Conservation (phyloP, 148 eudicot species). For the Gaultheria prostrata region DNA sequence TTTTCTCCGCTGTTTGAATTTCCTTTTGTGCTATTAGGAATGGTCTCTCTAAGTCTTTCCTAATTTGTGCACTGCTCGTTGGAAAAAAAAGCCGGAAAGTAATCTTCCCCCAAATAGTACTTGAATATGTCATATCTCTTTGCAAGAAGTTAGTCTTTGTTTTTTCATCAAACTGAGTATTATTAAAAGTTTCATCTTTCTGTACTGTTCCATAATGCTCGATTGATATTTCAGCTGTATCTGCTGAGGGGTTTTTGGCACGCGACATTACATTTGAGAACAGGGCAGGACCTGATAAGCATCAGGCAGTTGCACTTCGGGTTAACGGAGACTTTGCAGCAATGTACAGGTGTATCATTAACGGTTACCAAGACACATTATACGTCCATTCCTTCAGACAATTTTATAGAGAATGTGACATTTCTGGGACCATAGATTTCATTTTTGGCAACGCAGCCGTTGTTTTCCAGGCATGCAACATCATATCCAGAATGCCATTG, state of each 20-base stretch:
- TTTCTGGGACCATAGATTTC: conserved; percentile 82
- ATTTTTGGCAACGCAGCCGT: conserved; percentile 92
- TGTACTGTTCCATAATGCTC: not conserved
- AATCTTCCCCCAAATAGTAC: not conserved
- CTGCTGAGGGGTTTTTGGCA: conserved; percentile 85
- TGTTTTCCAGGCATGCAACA: conserved; percentile 72
- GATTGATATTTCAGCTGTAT: conserved; percentile 51
- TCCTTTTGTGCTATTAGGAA: not conserved
- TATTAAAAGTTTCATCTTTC: not conserved
- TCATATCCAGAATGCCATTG: conserved; percentile 67
- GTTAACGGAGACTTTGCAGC: conserved; percentile 81
- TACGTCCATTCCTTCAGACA: conserved; percentile 92
- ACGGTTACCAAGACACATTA: conserved; percentile 84
- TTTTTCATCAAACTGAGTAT: not conserved
- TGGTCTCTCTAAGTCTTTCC: not conserved
- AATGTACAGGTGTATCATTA: conserved; percentile 59
- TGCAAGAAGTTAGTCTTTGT: not conserved
- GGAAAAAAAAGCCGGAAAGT: not conserved
- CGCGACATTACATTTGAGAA: conserved; percentile 80
- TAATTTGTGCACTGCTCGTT: not conserved
- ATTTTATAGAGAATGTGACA: conserved; percentile 87
- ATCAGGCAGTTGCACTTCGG: conserved; percentile 90
- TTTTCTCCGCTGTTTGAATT: not conserved
- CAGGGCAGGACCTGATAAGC: conserved; percentile 72
- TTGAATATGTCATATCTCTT: not conserved